Percentiles rank a stretch among this genome's conserved stretches.
These are phyloP conservation scores for Sugiyamaella neomexicana DNA, from an alignment of 1,139 yeast species.

Conservation along the genomic window DNA sequence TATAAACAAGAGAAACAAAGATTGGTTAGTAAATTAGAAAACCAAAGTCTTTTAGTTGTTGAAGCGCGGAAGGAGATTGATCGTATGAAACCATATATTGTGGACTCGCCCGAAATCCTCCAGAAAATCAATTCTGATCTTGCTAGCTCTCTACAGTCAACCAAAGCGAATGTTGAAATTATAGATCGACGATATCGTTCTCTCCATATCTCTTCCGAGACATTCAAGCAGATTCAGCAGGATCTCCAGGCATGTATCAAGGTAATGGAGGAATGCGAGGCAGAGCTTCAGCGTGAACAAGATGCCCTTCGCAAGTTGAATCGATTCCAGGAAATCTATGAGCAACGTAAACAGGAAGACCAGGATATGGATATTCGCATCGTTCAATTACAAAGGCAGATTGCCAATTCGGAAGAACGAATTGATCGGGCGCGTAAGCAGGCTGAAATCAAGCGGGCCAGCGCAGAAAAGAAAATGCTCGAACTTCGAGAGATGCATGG, in stretches of 20 bases:
- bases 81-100: conserved; percentile 57
- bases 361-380: conserved; percentile 54
- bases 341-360: conserved; percentile 48
- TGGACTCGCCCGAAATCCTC: conserved; percentile 61
- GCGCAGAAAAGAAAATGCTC: conserved; percentile 49
- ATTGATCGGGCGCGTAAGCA: conserved; percentile 51
- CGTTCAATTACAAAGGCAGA: conserved; percentile 53
- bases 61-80: conserved; percentile 63
- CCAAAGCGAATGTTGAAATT: conserved; percentile 45
- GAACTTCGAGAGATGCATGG: conserved; percentile 51
- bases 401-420: conserved; percentile 56
- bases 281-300: conserved; percentile 53
- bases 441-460: conserved; percentile 49
- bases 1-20: conserved; percentile 64
- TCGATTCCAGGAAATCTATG: conserved; percentile 50
- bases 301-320: conserved; percentile 45
- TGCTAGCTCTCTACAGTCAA: conserved; percentile 48
- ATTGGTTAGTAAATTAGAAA: conserved; percentile 57
- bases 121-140: conserved; percentile 58
- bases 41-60: conserved; percentile 52
- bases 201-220: conserved; percentile 56
- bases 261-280: conserved; percentile 58
- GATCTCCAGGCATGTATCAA: conserved; percentile 55
- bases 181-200: conserved; percentile 54
- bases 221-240: conserved; percentile 56